Conservation (phyloP, 768 basidiomycete species). For the Mycena floridula region DNA sequence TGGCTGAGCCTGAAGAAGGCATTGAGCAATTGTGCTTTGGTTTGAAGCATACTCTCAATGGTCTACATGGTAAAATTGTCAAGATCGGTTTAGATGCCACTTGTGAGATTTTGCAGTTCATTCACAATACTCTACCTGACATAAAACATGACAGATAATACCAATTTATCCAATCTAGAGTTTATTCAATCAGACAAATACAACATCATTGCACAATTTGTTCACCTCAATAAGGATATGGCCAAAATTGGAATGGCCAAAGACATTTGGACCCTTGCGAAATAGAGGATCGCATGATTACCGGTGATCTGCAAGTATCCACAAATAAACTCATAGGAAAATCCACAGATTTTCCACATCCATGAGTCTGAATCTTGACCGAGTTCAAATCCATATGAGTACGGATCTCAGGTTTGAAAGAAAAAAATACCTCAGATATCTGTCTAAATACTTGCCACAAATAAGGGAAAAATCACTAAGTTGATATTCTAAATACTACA, state of each 20-base stretch:
- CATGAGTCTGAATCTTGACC: too few relatives aligned
- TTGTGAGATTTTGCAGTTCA: slow-evolving; percentile 6
- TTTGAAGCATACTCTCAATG: slow-evolving; percentile 11
- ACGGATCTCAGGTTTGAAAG: too few relatives aligned
- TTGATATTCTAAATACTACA: too few relatives aligned
- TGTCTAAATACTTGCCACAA: too few relatives aligned
- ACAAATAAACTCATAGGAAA: too few relatives aligned
- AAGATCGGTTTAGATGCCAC: slow-evolving; percentile 18
- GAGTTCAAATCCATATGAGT: too few relatives aligned
- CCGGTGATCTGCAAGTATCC: too few relatives aligned
- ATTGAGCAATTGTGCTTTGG: slow-evolving; percentile 19
- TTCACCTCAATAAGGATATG: slow-evolving; percentile 7
- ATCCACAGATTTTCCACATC: too few relatives aligned
- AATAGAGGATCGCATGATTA: too few relatives aligned
- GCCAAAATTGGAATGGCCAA: not conserved
- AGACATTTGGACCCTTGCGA: slow-evolving; percentile 1
- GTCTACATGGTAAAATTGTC: slow-evolving; percentile 11
- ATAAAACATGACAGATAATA: slow-evolving; percentile 7
- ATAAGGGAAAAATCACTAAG: too few relatives aligned
- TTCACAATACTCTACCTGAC: slow-evolving; percentile 6
- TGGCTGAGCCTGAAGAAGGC: slow-evolving; percentile 10
- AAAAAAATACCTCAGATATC: too few relatives aligned
- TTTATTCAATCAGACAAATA: slow-evolving; percentile 2
- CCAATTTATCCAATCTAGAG: slow-evolving; percentile 3
- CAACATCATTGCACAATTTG: slow-evolving; percentile 1